These are phyloP conservation scores for Endocalyx cinctus DNA, from an alignment of 2,329 filamentous ascomycete species.

Conservation along the genomic window DNA sequence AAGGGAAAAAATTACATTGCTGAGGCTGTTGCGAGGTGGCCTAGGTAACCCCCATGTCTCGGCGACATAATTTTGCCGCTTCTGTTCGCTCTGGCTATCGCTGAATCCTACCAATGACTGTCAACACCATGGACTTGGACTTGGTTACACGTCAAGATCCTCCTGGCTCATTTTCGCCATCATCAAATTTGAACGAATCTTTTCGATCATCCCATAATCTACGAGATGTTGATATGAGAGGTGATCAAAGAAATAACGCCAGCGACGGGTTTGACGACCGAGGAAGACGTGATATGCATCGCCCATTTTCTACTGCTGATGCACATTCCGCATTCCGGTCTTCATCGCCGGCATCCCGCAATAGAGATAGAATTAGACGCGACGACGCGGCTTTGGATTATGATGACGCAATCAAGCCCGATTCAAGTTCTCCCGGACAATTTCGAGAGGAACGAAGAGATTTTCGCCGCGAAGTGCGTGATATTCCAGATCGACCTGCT, in stretches of 20 bases:
- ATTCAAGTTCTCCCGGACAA: slow-evolving; percentile 32
- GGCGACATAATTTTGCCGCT: slow-evolving; percentile 25
- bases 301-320: slow-evolving; percentile 16
- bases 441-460: slow-evolving; percentile 36
- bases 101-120: too few relatives aligned
- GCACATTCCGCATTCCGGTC: slow-evolving; percentile 18
- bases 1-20: too few relatives aligned
- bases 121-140: too few relatives aligned
- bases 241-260: slow-evolving; percentile 32
- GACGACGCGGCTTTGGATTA: slow-evolving; percentile 25
- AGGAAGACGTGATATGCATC: slow-evolving; percentile 26
- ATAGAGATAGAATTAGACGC: slow-evolving; percentile 17
- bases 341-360: slow-evolving; percentile 18
- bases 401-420: slow-evolving; percentile 24
- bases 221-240: slow-evolving; percentile 38
- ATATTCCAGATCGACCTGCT: slow-evolving; percentile 12
- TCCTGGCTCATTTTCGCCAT: slow-evolving; percentile 7
- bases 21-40: slow-evolving; percentile 25
- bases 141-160: slow-evolving; percentile 17
- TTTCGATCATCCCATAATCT: slow-evolving; percentile 12
- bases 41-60: slow-evolving; percentile 25
- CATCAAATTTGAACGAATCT: slow-evolving; percentile 13
- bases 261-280: slow-evolving; percentile 30
- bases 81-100: slow-evolving; percentile 10
- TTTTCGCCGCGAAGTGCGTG: slow-evolving; percentile 20